Conservation (phyloP, 768 basidiomycete genomes). For the Lactarius quietus region DNA sequence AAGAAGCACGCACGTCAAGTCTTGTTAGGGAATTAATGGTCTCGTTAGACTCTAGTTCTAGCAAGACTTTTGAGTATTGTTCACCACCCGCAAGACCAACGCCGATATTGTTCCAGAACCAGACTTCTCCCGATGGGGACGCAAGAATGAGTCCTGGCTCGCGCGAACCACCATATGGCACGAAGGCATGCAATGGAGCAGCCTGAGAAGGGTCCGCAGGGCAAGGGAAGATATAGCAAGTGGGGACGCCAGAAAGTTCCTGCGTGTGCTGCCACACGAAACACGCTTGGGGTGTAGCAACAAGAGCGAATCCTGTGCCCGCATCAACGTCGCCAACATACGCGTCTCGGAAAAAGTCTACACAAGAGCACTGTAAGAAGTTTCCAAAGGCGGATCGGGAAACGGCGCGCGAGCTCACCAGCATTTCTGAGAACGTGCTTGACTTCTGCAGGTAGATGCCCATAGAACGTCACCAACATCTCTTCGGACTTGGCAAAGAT, state of each 20-base stretch:
- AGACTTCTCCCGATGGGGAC: slow-evolving; percentile 63
- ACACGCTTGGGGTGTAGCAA: slow-evolving; percentile 67
- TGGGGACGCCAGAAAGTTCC: slow-evolving; percentile 67
- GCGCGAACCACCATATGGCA: slow-evolving; percentile 60
- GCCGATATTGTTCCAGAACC: slow-evolving; percentile 87
- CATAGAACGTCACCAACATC: slow-evolving; percentile 62
- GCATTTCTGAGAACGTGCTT: slow-evolving; percentile 66
- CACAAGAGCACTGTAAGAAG: not conserved
- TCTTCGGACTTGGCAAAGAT: slow-evolving; percentile 74
- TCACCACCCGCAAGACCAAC: slow-evolving; percentile 81
- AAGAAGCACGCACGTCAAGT: slow-evolving; percentile 48
- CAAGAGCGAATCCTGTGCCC: slow-evolving; percentile 67
- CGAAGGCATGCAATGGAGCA: slow-evolving; percentile 47
- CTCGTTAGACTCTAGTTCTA: slow-evolving; percentile 54
- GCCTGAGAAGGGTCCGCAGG: slow-evolving; percentile 55
- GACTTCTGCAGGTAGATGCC: slow-evolving; percentile 67
- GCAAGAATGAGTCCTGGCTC: slow-evolving; percentile 88
- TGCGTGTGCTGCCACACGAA: slow-evolving; percentile 84
- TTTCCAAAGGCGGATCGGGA: not conserved
- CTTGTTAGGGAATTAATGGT: slow-evolving; percentile 64
- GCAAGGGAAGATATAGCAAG: slow-evolving; percentile 80
- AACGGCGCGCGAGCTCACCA: slow-evolving; percentile 40
- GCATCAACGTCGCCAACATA: slow-evolving; percentile 72
- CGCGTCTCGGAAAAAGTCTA: slow-evolving; percentile 65
- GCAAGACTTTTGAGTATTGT: slow-evolving; percentile 48